A percentile compares a stretch with the other conserved stretches of the same genome.
Conservation (phyloP, 2,329 filamentous ascomycete genomes). For the Xylaria sp. region DNA sequence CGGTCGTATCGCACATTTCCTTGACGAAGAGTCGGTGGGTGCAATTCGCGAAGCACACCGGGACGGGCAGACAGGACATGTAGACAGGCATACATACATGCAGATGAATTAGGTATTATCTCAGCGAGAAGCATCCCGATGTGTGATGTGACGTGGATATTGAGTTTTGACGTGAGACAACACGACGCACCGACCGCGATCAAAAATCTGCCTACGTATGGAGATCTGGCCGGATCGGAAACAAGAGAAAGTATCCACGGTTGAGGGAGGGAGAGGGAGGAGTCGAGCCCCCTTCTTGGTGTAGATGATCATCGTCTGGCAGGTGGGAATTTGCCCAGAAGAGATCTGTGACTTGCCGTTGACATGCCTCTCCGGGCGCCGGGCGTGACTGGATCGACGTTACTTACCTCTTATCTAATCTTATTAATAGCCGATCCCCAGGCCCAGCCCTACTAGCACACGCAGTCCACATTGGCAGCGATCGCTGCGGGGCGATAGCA, state of each 20-base stretch:
- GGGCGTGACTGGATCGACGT: not conserved
- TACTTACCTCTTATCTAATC: conserved; percentile 24
- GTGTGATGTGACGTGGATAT: not conserved
- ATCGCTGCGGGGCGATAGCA: conserved; percentile 15
- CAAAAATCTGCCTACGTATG: not conserved
- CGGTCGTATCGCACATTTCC: too few relatives aligned
- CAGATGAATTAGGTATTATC: too few relatives aligned
- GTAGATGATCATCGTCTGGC: not conserved
- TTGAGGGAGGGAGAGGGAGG: not conserved
- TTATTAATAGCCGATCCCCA: conserved; percentile 11
- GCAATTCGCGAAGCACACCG: too few relatives aligned
- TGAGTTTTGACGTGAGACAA: not conserved
- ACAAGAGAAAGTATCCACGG: not conserved
- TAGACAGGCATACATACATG: too few relatives aligned
- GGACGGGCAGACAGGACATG: too few relatives aligned
- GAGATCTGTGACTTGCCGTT: conserved; percentile 13
- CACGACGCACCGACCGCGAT: not conserved
- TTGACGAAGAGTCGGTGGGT: too few relatives aligned
- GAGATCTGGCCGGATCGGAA: not conserved
- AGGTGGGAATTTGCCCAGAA: not conserved
- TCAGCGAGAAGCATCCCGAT: not conserved
- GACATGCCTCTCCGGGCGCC: not conserved
- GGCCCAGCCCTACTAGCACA: not conserved
- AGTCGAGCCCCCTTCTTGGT: too few relatives aligned
- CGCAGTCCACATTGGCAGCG: conserved; percentile 7